phyloP scores from a whole-genome alignment of 2,329 filamentous ascomycete genomes.

The Bipolaris oryzae region DNA sequence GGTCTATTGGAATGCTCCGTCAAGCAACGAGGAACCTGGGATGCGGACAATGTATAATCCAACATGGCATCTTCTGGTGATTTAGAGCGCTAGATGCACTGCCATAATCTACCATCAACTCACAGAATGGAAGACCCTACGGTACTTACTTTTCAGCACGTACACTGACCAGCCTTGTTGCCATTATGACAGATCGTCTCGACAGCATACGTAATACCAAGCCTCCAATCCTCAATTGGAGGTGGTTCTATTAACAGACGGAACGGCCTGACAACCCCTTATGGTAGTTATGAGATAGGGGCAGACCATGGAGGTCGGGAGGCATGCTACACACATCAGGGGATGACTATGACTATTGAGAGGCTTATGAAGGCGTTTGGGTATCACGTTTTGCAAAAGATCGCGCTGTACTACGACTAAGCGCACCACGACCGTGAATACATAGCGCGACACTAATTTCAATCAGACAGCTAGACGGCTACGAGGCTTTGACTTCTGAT shows the following conservation, averaged over 20 bases:
- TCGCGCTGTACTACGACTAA: conserved; percentile 4
- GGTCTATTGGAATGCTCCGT: not conserved
- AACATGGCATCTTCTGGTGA: not conserved
- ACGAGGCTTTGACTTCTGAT: not conserved
- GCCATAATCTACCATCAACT: not conserved
- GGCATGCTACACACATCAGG: not conserved
- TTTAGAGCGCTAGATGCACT: not conserved
- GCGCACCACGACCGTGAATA: not conserved
- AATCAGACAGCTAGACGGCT: not conserved
- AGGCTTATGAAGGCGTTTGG: conserved; percentile 5
- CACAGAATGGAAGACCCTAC: not conserved
- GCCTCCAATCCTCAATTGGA: not conserved
- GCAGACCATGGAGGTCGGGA: not conserved
- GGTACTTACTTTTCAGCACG: not conserved
- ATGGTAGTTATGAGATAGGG: not conserved
- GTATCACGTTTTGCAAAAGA: conserved; percentile 6
- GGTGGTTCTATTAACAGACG: not conserved
- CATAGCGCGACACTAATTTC: not conserved
- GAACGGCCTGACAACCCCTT: not conserved
- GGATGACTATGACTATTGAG: not conserved
- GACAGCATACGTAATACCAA: not conserved
- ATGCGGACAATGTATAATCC: not conserved
- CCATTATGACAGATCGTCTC: not conserved
- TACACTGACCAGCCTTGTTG: not conserved
- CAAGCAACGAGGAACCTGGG: not conserved